Base-by-base conservation (phyloP, 2,329 filamentous ascomycete genomes). In the Penicillium sp. region DNA sequence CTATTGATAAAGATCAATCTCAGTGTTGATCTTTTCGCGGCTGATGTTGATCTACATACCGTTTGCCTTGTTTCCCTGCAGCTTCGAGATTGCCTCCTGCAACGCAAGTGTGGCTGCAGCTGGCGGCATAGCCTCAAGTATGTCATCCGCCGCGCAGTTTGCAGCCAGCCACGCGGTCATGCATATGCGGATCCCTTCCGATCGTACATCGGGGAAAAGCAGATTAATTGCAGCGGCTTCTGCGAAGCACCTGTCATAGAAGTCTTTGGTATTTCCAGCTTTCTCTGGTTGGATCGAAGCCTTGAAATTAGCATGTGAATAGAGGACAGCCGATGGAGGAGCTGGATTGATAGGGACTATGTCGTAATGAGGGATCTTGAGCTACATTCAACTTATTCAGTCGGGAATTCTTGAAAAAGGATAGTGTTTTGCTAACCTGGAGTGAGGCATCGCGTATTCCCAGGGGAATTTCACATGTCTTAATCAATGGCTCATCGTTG, bases 161-260 rank as follows among this genome's bases (percentile, higher is more conserved):
- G 51, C 44, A 18, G 51, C 51, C 10, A 53, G 20, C 51, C 51
- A 53, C 2, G 51, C 51, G 4, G 51, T 20, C 51, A 53, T 49
- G 44, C 44, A 49, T 22, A 49, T 29, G 4, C 45, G 51, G 14
- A 49, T 42, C 9, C 10, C 4, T 14, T 53, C 51, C 7, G 51
- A 49, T 29, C 14, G 35, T 13, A 53, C 20, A 10, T 53, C 44
- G 6, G 51, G 51, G 18, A 53, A 53, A 24, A 53, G 35, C 2
- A 53, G 44, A 8, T 42, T 53, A n/a, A 53, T 40, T 8, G 51
- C 35, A 11, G 43, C 29, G 1, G 31, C 37, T 26, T 53, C 51
- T 1, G 51, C 44, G 35, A 39, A 20, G 11, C 51, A 53, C n/a
- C 51, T 48, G 3, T 53, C 51, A 9, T 53, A 49, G 16, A 53